phyloP scores from a whole-genome alignment of 805 yeast genomes.

The Wilhelminamyces savonicus region DNA sequence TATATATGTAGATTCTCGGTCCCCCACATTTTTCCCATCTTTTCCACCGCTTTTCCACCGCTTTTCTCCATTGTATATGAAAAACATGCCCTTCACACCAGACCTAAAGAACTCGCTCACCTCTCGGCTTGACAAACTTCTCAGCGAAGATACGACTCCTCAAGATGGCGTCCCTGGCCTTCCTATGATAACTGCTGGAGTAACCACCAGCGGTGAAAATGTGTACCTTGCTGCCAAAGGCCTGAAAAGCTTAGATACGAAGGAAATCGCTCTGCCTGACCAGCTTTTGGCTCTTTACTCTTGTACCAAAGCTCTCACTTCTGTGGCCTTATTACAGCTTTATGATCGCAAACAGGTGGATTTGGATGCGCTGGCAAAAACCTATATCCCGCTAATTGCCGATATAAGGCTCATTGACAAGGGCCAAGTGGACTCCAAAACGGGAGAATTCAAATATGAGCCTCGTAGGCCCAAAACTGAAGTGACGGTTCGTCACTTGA shows the following conservation, averaged over 20 bases:
- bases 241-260: constrained; percentile 5
- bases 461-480: constrained; percentile 5
- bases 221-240: constrained; percentile 7
- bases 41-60: no score
- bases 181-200: constrained; percentile 10
- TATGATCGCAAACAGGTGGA: constrained; percentile 25
- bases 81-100: no score
- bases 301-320: constrained; percentile 17
- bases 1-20: no score
- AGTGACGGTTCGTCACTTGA: constrained; percentile 10
- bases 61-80: no score
- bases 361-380: constrained; percentile 27
- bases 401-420: constrained; percentile 8
- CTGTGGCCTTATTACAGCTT: constrained; percentile 27
- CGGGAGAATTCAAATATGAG: constrained; percentile 7
- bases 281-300: constrained; percentile 7
- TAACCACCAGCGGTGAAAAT: constrained; percentile 5
- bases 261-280: constrained; percentile 5
- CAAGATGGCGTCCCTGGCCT: constrained; percentile 3
- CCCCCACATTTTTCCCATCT: no score
- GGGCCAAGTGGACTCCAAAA: constrained; percentile 7
- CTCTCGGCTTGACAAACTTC: neutral
- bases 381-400: constrained; percentile 26
- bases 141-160: neutral
- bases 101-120: no score